Evolutionary conservation across 768 basidiomycete genomes (phyloP).

Genomic region (Amylocystis lapponica): DNA sequence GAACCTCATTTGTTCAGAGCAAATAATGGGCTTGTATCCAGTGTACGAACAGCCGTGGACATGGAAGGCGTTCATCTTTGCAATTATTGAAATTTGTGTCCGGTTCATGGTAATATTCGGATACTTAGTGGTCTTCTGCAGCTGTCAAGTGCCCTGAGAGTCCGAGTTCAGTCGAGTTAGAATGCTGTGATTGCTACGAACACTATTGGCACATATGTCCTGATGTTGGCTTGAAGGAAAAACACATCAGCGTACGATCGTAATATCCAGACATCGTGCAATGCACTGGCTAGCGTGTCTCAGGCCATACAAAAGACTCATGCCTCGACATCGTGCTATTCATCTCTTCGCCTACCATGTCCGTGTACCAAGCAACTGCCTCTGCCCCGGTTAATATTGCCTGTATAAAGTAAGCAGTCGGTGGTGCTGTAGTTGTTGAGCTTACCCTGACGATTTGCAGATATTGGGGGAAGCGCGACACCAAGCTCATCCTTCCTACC

Average conservation of each 20-base stretch:
- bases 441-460: conserved; percentile 33
- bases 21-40: too few relatives aligned
- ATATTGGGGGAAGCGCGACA: conserved; percentile 99
- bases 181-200: too few relatives aligned
- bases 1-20: too few relatives aligned
- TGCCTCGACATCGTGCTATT: conserved; percentile 1
- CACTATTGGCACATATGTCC: too few relatives aligned
- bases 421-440: conserved; percentile 4
- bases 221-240: neutral
- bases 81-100: too few relatives aligned
- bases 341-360: conserved; percentile 34
- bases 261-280: conserved; percentile 21
- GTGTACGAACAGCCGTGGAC: too few relatives aligned
- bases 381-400: conserved; percentile 97
- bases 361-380: conserved; percentile 76
- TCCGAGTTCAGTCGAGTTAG: too few relatives aligned
- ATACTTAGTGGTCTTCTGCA: too few relatives aligned
- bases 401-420: conserved; percentile 76
- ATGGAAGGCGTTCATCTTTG: too few relatives aligned
- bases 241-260: conserved; percentile 22
- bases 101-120: too few relatives aligned
- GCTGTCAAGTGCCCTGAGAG: too few relatives aligned
- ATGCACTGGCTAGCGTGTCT: conserved; percentile 4
- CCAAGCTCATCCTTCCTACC: conserved; percentile 90
- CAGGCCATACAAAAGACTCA: conserved; percentile 8